A percentile compares a stretch with the other conserved stretches of the same genome.
These are phyloP conservation scores for Neopestalotiopsis sp. DNA, from an alignment of 2,329 filamentous ascomycete genomes.

Conservation along the genomic window DNA sequence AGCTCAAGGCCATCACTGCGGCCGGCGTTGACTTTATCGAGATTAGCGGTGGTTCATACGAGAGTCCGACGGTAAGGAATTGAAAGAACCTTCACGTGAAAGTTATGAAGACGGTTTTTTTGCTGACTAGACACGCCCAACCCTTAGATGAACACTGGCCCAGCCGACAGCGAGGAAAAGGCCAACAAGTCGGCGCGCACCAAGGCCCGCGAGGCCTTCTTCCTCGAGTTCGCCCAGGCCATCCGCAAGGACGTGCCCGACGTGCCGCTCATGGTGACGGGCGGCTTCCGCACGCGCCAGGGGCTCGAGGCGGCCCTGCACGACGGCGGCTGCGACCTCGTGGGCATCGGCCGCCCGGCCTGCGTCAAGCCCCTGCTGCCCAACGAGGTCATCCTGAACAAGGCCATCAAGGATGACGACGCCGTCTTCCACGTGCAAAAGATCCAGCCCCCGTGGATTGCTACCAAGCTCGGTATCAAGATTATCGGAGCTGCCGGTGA, in stretches of 20 bases:
- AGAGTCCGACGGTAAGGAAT: slow-evolving; percentile 51
- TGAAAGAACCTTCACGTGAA: not conserved
- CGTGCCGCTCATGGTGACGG: slow-evolving; percentile 53
- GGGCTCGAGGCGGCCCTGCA: slow-evolving; percentile 20
- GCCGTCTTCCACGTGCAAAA: slow-evolving; percentile 17
- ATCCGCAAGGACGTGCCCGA: slow-evolving; percentile 50
- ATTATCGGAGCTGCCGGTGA: slow-evolving; percentile 17
- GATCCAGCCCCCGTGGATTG: slow-evolving; percentile 15
- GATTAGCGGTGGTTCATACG: slow-evolving; percentile 65
- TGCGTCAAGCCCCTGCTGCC: slow-evolving; percentile 15
- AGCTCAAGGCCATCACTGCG: slow-evolving; percentile 46
- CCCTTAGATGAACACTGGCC: slow-evolving; percentile 13
- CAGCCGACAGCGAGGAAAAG: not conserved
- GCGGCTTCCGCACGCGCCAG: slow-evolving; percentile 59
- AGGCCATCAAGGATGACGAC: slow-evolving; percentile 17
- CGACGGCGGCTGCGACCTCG: slow-evolving; percentile 19
- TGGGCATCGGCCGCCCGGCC: slow-evolving; percentile 19
- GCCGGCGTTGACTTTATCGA: slow-evolving; percentile 69
- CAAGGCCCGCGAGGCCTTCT: slow-evolving; percentile 66
- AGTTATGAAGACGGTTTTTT: not conserved
- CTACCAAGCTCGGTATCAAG: slow-evolving; percentile 15
- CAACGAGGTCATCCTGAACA: slow-evolving; percentile 16
- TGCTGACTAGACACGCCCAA: not conserved
- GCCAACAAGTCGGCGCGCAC: slow-evolving; percentile 44
- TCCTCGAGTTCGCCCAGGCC: slow-evolving; percentile 64